Evolutionary conservation across 73 alveolate species (phyloP).

Genomic region (Paramecium biaurelia): DNA sequence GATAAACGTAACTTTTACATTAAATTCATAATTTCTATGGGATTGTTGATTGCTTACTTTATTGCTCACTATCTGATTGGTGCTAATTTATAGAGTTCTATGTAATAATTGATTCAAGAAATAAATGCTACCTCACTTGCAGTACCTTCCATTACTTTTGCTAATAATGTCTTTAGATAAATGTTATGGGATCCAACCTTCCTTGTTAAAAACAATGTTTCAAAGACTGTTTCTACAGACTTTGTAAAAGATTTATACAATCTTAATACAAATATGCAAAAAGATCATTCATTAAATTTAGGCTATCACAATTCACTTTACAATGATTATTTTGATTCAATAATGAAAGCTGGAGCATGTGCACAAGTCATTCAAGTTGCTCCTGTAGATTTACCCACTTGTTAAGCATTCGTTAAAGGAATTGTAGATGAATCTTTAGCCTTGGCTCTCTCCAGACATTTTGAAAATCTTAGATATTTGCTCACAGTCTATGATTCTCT

Average conservation of each 20-base stretch:
- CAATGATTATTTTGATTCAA: slow-evolving; percentile 40
- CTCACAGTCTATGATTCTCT: slow-evolving; percentile 33
- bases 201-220: background rate
- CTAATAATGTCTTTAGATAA: slow-evolving; percentile 58
- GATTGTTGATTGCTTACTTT: slow-evolving; percentile 30
- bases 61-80: slow-evolving; percentile 56
- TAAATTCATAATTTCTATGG: slow-evolving; percentile 35
- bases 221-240: background rate
- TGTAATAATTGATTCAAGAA: slow-evolving; percentile 23
- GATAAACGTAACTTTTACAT: slow-evolving; percentile 58
- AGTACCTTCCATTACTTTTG: slow-evolving; percentile 48
- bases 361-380: background rate
- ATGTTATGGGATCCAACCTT: slow-evolving; percentile 20
- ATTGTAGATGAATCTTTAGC: slow-evolving; percentile 61
- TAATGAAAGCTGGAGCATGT: slow-evolving; percentile 56
- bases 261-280: slow-evolving; percentile 57
- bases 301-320: slow-evolving; percentile 39
- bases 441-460: slow-evolving; percentile 51
- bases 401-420: slow-evolving; percentile 53
- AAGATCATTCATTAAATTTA: slow-evolving; percentile 60
- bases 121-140: slow-evolving; percentile 54
- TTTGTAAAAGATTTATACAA: slow-evolving; percentile 30
- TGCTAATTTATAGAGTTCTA: slow-evolving; percentile 14
- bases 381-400: background rate
- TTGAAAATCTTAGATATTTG: slow-evolving; percentile 56